These are phyloP conservation scores for Hypoxylon sp. DNA, from an alignment of 2,329 filamentous ascomycete genomes.

Conservation along the genomic window DNA sequence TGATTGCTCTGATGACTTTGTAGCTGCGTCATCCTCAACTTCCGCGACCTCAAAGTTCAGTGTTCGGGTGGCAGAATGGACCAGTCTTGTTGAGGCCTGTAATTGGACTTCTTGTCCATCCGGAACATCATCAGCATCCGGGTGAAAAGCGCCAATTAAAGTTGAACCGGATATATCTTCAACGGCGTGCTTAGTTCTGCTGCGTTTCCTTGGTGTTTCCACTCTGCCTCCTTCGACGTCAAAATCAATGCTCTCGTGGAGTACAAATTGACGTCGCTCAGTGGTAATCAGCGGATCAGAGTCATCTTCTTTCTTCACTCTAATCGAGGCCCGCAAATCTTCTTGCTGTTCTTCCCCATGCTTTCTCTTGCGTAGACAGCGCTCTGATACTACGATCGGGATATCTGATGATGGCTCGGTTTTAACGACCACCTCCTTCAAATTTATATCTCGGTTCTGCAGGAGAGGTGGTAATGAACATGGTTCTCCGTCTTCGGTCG, in stretches of 20 bases:
- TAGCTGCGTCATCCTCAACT: constrained; percentile 1
- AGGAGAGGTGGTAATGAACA: constrained; percentile 54
- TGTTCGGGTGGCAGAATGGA: not conserved
- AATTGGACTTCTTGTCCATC: not conserved
- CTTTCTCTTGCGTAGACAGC: constrained; percentile 65
- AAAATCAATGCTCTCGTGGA: constrained; percentile 73
- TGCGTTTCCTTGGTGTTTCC: constrained; percentile 61
- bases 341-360: constrained; percentile 49
- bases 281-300: constrained; percentile 53
- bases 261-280: constrained; percentile 54
- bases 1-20: not conserved
- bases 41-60: not conserved
- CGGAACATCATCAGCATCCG: not conserved
- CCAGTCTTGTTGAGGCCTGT: not conserved
- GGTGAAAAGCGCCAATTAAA: not conserved
- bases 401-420: constrained; percentile 69
- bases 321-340: constrained; percentile 48
- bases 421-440: constrained; percentile 57
- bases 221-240: constrained; percentile 64
- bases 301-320: constrained; percentile 62
- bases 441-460: constrained; percentile 8
- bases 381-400: constrained; percentile 67
- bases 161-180: constrained; percentile 6
- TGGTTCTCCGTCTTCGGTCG: constrained; percentile 27
- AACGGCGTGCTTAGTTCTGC: constrained; percentile 41